These are phyloP conservation scores for Colletotrichum sp. DNA, from an alignment of 2,329 filamentous ascomycete genomes.

Conservation along the genomic window DNA sequence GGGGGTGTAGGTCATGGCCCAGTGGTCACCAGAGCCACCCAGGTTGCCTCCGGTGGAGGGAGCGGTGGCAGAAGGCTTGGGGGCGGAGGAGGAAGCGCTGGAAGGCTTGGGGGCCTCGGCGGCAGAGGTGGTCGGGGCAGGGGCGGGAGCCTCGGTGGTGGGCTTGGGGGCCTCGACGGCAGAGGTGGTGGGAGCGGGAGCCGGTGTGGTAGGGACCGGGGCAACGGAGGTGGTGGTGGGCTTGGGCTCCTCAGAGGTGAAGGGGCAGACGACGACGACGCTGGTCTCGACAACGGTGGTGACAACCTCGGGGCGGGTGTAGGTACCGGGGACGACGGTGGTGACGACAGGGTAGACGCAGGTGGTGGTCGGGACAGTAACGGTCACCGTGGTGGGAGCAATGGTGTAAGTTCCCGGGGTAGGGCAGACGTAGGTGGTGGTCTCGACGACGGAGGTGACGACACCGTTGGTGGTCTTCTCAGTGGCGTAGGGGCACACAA, in stretches of 20 bases:
- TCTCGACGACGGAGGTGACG: slow-evolving; percentile 70
- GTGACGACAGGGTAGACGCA: slow-evolving; percentile 71
- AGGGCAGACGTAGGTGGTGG: slow-evolving; percentile 77
- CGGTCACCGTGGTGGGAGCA: slow-evolving; percentile 68
- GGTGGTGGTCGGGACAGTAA: slow-evolving; percentile 54
- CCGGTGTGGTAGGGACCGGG: background rate
- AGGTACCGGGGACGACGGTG: slow-evolving; percentile 72
- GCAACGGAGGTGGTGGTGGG: slow-evolving; percentile 29
- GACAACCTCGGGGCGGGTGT: slow-evolving; percentile 70
- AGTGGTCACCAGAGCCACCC: slow-evolving; percentile 58
- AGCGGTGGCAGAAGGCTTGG: slow-evolving; percentile 26
- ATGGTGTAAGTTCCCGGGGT: slow-evolving; percentile 78
- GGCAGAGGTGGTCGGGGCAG: slow-evolving; percentile 26
- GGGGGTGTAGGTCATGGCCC: slow-evolving; percentile 82
- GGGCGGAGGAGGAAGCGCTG: slow-evolving; percentile 25
- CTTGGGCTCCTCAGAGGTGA: slow-evolving; percentile 44
- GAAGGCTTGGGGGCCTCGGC: slow-evolving; percentile 21
- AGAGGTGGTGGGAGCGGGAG: slow-evolving; percentile 28
- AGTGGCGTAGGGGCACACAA: slow-evolving; percentile 74
- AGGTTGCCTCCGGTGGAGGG: slow-evolving; percentile 35
- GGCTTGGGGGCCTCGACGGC: slow-evolving; percentile 23
- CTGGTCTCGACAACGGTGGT: slow-evolving; percentile 73
- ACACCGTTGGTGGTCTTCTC: slow-evolving; percentile 63
- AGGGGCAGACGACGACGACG: slow-evolving; percentile 75
- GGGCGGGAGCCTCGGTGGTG: slow-evolving; percentile 20